These are phyloP conservation scores for Leccinum ponderosum DNA, from an alignment of 1,284 basidiomycete genomes.

Conservation along the genomic window DNA sequence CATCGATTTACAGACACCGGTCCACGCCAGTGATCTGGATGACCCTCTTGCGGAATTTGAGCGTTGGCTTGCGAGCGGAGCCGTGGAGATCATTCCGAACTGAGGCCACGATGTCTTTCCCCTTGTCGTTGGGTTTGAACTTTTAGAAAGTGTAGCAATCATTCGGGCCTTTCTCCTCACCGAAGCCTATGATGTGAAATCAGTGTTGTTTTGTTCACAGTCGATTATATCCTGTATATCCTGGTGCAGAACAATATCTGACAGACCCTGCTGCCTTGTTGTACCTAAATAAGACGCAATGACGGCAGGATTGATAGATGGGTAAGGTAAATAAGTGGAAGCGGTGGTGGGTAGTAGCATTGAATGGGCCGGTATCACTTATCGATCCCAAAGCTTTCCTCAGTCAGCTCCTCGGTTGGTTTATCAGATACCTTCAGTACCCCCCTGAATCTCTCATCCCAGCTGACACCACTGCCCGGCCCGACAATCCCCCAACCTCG, in stretches of 20 bases:
- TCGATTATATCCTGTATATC: neutral
- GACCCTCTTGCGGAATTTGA: constrained; percentile 50
- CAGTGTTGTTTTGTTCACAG: neutral
- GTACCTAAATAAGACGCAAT: neutral
- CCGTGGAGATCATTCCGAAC: constrained; percentile 38
- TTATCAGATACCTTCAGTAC: constrained; percentile 66
- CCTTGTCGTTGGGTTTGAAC: neutral
- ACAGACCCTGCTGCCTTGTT: neutral
- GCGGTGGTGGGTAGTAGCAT: neutral
- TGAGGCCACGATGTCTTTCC: constrained; percentile 1
- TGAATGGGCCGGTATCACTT: neutral
- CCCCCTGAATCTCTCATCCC: constrained; percentile 75
- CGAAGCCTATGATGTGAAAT: neutral
- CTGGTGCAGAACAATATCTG: neutral
- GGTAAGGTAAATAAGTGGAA: constrained; percentile 2
- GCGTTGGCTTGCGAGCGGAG: constrained; percentile 47
- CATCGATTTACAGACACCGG: neutral
- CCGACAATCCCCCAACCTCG: constrained; percentile 78
- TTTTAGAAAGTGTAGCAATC: neutral
- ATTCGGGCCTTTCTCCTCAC: neutral
- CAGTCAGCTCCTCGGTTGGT: neutral
- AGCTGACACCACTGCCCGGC: constrained; percentile 61
- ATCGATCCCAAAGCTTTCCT: neutral
- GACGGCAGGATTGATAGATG: neutral
- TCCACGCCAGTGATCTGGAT: constrained; percentile 9